These are phyloP conservation scores for Cystobasidium sp. DNA, from an alignment of 1,284 basidiomycete genomes.

Conservation along the genomic window DNA sequence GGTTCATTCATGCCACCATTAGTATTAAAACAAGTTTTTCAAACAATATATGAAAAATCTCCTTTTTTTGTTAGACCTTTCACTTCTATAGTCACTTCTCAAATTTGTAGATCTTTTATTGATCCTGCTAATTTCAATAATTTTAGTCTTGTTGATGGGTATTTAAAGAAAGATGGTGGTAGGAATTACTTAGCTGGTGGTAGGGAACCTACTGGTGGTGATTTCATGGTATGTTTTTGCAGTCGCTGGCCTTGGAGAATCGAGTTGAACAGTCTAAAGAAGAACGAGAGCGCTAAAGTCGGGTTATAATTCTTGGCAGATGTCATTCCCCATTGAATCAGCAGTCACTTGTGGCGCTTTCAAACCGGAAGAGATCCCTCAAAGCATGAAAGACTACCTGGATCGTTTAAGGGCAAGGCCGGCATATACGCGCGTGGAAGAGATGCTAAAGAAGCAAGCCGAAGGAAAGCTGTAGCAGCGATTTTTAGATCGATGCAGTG, in stretches of 20 bases:
- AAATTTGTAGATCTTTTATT: slow-evolving; percentile 38
- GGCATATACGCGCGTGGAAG: slow-evolving; percentile 28
- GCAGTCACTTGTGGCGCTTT: slow-evolving; percentile 38
- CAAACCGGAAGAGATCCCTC: slow-evolving; percentile 34
- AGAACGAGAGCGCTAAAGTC: not conserved
- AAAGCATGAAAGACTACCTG: slow-evolving; percentile 38
- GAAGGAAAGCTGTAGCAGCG: not conserved
- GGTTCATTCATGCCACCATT: slow-evolving; percentile 42
- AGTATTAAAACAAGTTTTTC: slow-evolving; percentile 38
- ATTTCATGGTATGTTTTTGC: slow-evolving; percentile 39
- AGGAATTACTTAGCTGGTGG: slow-evolving; percentile 40
- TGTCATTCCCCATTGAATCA: slow-evolving; percentile 36
- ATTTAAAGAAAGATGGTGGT: slow-evolving; percentile 36
- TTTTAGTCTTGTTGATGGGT: slow-evolving; percentile 23
- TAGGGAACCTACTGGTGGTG: slow-evolving; percentile 33
- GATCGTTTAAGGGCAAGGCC: slow-evolving; percentile 24
- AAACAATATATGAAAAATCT: slow-evolving; percentile 35
- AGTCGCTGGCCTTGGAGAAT: not conserved
- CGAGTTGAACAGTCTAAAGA: not conserved
- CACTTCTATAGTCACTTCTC: slow-evolving; percentile 29
- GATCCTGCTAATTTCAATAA: slow-evolving; percentile 38
- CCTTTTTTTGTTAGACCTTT: slow-evolving; percentile 42
- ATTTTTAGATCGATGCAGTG: no score
- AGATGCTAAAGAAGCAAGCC: slow-evolving; percentile 19
- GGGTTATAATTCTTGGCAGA: no score